phyloP scores from a whole-genome alignment of 1,139 yeast species.

The Taphrina flavorubra region DNA sequence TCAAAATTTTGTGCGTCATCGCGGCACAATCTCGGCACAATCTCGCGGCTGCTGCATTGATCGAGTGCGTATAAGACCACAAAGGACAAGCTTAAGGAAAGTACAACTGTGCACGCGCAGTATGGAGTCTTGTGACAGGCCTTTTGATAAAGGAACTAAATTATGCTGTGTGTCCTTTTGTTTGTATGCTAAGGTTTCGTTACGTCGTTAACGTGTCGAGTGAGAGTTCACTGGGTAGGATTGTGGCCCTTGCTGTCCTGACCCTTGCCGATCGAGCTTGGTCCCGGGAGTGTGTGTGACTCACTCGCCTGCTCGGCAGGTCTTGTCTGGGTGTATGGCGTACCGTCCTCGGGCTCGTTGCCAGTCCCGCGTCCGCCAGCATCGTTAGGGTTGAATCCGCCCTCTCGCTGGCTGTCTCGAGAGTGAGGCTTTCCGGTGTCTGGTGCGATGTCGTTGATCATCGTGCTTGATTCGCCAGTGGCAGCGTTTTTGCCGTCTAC shows the following conservation, averaged over 20 bases:
- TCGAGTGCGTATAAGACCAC: too few relatives aligned
- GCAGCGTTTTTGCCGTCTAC: constrained; percentile 30
- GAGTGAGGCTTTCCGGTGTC: constrained; percentile 23
- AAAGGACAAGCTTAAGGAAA: too few relatives aligned
- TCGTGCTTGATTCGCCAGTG: constrained; percentile 24
- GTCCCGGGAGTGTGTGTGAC: constrained; percentile 20
- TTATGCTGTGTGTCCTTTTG: background rate
- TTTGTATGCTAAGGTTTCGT: background rate
- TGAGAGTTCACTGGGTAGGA: constrained; percentile 12
- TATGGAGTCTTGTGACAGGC: too few relatives aligned
- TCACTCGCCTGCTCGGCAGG: constrained; percentile 25
- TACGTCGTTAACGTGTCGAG: background rate
- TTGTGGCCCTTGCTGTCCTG: constrained; percentile 24
- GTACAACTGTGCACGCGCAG: too few relatives aligned
- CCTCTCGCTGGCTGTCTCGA: constrained; percentile 6
- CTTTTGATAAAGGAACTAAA: too few relatives aligned
- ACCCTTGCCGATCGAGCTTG: constrained; percentile 10
- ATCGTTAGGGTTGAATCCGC: constrained; percentile 30
- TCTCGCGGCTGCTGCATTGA: too few relatives aligned
- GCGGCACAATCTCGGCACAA: background rate
- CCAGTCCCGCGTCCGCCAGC: constrained; percentile 18
- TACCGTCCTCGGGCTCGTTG: constrained; percentile 11
- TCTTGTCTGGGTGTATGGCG: constrained; percentile 17
- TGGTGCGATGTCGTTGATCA: constrained; percentile 23
- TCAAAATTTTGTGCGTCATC: background rate